Percentiles rank a stretch among this genome's conserved stretches.
Conservation (phyloP, 2,329 filamentous ascomycete genomes). For the Ophiostoma pallidulum region DNA sequence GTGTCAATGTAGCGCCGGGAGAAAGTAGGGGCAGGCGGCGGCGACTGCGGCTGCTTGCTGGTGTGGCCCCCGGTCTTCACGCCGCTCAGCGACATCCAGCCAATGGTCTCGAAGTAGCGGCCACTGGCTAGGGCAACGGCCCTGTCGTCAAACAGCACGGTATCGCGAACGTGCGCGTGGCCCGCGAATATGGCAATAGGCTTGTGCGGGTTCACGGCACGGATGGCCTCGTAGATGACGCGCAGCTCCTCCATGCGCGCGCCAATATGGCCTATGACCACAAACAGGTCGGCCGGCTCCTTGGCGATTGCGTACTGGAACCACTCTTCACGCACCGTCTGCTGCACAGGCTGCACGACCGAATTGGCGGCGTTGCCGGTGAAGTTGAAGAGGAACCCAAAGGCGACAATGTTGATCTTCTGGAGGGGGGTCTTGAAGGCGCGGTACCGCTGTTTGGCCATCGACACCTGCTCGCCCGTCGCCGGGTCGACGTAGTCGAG, state of each 20-base stretch:
- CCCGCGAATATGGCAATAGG: slow-evolving; percentile 91
- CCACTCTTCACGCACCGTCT: slow-evolving; percentile 77
- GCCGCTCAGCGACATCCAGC: slow-evolving; percentile 80
- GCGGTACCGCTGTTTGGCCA: slow-evolving; percentile 66
- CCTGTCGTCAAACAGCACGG: slow-evolving; percentile 66
- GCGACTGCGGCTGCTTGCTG: slow-evolving; percentile 16
- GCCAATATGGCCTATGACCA: slow-evolving; percentile 79
- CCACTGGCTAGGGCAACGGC: slow-evolving; percentile 78
- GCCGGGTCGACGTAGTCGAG: slow-evolving; percentile 70
- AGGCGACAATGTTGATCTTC: slow-evolving; percentile 71
- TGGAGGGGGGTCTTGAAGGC: slow-evolving; percentile 90
- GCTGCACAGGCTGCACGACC: slow-evolving; percentile 66
- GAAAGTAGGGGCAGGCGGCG: slow-evolving; percentile 41
- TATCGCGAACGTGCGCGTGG: slow-evolving; percentile 82
- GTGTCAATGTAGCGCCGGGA: slow-evolving; percentile 84
- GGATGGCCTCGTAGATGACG: slow-evolving; percentile 67
- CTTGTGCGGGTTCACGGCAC: slow-evolving; percentile 64
- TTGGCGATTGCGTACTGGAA: slow-evolving; percentile 79
- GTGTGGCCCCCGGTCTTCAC: slow-evolving; percentile 28
- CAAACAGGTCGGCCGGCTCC: slow-evolving; percentile 68
- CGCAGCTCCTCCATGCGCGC: slow-evolving; percentile 73
- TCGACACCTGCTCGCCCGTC: slow-evolving; percentile 59
- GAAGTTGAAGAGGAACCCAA: slow-evolving; percentile 95
- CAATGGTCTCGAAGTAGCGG: slow-evolving; percentile 89
- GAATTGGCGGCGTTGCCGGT: slow-evolving; percentile 86